Conservation (phyloP, 202 grass and related monocot genomes). For the Panicum hallii region DNA sequence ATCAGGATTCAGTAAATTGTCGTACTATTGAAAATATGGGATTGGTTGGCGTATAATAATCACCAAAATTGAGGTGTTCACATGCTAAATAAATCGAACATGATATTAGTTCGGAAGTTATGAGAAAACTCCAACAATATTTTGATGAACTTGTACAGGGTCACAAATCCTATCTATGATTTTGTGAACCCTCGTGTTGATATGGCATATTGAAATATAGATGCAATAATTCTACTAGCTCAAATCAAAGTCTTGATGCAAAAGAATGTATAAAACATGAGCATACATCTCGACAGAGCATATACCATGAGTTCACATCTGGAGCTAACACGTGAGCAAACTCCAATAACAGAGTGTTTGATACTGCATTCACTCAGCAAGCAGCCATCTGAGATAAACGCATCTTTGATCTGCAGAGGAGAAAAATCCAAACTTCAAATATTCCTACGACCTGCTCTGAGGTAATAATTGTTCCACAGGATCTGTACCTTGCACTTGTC, state of each 20-base stretch:
- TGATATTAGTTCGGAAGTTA: neutral
- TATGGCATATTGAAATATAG: neutral
- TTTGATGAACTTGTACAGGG: neutral
- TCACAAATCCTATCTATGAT: neutral
- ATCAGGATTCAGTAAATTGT: neutral
- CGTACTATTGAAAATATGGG: neutral
- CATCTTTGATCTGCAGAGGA: constrained; percentile 52
- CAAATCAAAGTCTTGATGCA: constrained; percentile 6
- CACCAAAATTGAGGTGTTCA: neutral
- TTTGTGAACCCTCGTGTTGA: neutral
- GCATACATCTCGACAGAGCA: constrained; percentile 9
- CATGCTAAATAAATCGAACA: neutral
- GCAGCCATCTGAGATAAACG: constrained; percentile 75
- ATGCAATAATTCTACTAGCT: neutral
- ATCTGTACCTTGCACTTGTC: constrained; percentile 69
- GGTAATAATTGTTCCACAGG: neutral
- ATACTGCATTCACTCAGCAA: constrained; percentile 69
- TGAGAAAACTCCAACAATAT: neutral
- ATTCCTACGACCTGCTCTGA: neutral
- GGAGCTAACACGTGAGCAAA: constrained; percentile 59
- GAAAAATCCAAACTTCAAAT: constrained; percentile 9
- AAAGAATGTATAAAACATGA: constrained; percentile 4
- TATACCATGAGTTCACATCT: constrained; percentile 65
- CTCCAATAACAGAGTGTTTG: constrained; percentile 69
- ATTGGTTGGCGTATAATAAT: neutral